Evolutionary conservation across 116 monocot species (phyloP).

Genomic region (Iris pallida): DNA sequence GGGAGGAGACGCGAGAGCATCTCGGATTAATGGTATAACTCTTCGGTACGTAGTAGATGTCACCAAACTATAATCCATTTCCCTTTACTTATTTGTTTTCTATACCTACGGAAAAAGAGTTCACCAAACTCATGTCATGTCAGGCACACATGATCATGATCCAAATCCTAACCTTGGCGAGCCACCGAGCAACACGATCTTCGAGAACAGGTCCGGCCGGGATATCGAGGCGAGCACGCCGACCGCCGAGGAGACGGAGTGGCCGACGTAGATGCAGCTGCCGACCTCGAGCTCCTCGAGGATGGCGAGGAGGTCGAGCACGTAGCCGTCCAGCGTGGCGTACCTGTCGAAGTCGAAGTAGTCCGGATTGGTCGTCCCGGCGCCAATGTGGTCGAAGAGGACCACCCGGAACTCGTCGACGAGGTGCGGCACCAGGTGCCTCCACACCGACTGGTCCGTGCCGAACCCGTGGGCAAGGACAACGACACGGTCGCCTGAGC

Average conservation of each 20-base stretch:
- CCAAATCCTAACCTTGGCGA: conserved; percentile 61
- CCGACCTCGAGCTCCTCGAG: conserved; percentile 54
- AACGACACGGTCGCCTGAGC: conserved; percentile 40
- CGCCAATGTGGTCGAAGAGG: conserved; percentile 97
- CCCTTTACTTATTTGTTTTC: too few species aligned
- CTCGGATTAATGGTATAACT: too few species aligned
- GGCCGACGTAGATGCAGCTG: conserved; percentile 82
- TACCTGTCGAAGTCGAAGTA: conserved; percentile 99
- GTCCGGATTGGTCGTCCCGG: conserved; percentile 95
- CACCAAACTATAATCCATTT: too few species aligned
- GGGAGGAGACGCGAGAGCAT: too few species aligned
- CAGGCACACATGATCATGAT: too few species aligned
- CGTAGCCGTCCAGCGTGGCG: conserved; percentile 83
- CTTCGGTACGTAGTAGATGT: too few species aligned
- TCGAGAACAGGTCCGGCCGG: conserved; percentile 86
- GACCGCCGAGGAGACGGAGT: conserved; percentile 86
- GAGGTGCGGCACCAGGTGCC: conserved; percentile 89
- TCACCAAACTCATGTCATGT: too few species aligned
- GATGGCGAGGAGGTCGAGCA: conserved; percentile 81
- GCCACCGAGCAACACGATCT: conserved; percentile 77
- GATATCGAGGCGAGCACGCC: conserved; percentile 85
- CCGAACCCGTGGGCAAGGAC: conserved; percentile 99
- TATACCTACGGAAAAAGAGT: too few species aligned
- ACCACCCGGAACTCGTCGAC: conserved; percentile 73
- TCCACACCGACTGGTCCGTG: conserved; percentile 99